Evolutionary conservation across 805 yeast genomes (phyloP), one percentile per base, ranked within the genome.

Genomic region (Priceomyces carsonii): DNA sequence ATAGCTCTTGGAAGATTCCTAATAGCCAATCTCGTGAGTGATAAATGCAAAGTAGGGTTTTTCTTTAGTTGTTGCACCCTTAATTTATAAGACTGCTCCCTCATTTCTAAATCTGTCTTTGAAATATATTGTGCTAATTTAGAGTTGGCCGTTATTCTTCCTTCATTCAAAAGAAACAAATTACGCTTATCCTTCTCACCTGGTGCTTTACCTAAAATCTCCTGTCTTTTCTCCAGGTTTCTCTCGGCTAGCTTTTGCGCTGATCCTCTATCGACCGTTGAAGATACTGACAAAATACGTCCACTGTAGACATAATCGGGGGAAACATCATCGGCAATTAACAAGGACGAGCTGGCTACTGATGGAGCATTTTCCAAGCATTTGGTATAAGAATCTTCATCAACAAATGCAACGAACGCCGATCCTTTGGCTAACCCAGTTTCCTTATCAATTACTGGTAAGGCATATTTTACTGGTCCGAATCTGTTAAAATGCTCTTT

Each of bases 21-120:
- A 39, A 93, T 78, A 7, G 99, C 99, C 57, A 93, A 75, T 69
- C 99, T 80, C 1, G 98, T 91, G 63, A 91, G 67, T n/a, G 96
- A 87, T 40, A 93, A 67, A 70, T 91, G 98, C 53, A 93, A 71
- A 8, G 93, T 71, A 13, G 98, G 96, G 61, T 91, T 93, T 50
- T 86, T 85, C 57, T 84, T 82, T 52, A 93, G 75, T 66, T 91
- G 97, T 51, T 87, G 87, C 28, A 86, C 89, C 63, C 99, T 78
- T 54, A 87, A 68, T 47, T 82, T 75, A 61, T 79, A 88, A 0
- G 96, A 87, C 57, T 89, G 82, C 42, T 90, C 95, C 61, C 99
- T 79, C 32, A 91, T 64, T 51, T 85, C 95, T 69, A 89, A 61
- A 51, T 93, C 99, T 15, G 87, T 65, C 29, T 74, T 70, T 3